Base-by-base conservation (phyloP, 2,329 filamentous ascomycete species). In the Colletotrichum orchidophilum region DNA sequence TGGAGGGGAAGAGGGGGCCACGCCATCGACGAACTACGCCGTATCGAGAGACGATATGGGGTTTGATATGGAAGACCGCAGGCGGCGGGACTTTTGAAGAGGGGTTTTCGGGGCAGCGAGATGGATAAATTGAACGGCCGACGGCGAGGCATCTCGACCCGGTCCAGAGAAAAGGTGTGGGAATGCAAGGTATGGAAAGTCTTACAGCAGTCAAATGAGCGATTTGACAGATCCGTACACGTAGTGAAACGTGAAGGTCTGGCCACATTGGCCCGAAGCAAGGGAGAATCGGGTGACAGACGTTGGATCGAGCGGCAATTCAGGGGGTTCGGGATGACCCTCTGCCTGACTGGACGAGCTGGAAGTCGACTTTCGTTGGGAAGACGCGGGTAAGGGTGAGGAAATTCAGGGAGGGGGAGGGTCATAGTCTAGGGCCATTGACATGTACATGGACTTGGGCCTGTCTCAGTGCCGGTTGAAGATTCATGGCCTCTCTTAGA, bases 211-310 rank as follows among this genome's bases (percentile, higher is more conserved):
- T 35, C 7, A 46, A 46, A 18, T 18, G 24, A 59, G 33, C 27
- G 62, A 60, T 35, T 35, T 54, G 49, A 29, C 18, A 49, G 21
- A 55, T 27, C 15, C 42, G 29, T 12, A 21, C 42, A 26, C 26
- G 27, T n/a, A 27, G n/a, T 54, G 52, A 58, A 63, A 55, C 58
- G 12, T 31, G 50, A 67, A 35, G 13, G 35, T 57, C 35, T 12
- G 50, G 58, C 35, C 27, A 62, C 29, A 26, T 46, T 66, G 63
- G 39, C 1, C 27, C 31, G 59, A 68, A n/a, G 60, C 53, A 58
- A 70, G 62, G 66, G 66, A 70, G 62, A 66, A 66, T 60, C 54
- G 49, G 29, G 39, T 57, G 60, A 68, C 59, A 33, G 39, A 18
- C 39, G 50, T 57, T 29, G 39, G 31, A 26, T 35, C n/a, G 52